These are phyloP conservation scores for Trametes sp. DNA, from an alignment of 1,284 basidiomycete species.

Conservation along the genomic window DNA sequence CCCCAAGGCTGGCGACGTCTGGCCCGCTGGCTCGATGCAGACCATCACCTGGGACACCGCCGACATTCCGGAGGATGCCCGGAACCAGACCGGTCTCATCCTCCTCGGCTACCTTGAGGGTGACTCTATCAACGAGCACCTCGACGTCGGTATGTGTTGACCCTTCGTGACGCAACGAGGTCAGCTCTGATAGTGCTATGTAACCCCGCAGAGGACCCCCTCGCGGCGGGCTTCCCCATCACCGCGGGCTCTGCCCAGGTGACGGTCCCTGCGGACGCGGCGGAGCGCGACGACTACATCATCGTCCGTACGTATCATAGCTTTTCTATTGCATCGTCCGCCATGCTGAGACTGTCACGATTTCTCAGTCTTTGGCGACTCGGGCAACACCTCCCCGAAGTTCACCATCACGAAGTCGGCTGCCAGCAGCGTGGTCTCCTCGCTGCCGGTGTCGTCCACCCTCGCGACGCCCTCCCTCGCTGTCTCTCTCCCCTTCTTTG, in stretches of 20 bases:
- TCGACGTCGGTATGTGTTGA: constrained; percentile 47
- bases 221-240: constrained; percentile 47
- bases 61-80: constrained; percentile 41
- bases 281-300: constrained; percentile 43
- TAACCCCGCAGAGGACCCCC: constrained; percentile 45
- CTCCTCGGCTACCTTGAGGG: constrained; percentile 46
- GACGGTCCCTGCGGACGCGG: constrained; percentile 45
- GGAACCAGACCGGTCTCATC: constrained; percentile 42
- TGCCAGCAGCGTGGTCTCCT: not conserved
- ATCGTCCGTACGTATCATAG: constrained; percentile 46
- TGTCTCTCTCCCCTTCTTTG: not conserved
- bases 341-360: not conserved
- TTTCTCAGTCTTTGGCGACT: constrained; percentile 46
- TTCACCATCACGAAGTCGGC: constrained; percentile 40
- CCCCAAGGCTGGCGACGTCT: constrained; percentile 41
- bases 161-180: not conserved
- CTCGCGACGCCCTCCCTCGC: not conserved
- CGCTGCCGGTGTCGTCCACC: not conserved
- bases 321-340: not conserved
- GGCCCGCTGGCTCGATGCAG: constrained; percentile 48
- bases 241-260: constrained; percentile 41
- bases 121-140: constrained; percentile 45
- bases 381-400: constrained; percentile 44
- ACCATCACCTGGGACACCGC: constrained; percentile 52
- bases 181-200: not conserved